Conservation (phyloP, 2,329 filamentous ascomycete species). For the Venturiaceae sp. region DNA sequence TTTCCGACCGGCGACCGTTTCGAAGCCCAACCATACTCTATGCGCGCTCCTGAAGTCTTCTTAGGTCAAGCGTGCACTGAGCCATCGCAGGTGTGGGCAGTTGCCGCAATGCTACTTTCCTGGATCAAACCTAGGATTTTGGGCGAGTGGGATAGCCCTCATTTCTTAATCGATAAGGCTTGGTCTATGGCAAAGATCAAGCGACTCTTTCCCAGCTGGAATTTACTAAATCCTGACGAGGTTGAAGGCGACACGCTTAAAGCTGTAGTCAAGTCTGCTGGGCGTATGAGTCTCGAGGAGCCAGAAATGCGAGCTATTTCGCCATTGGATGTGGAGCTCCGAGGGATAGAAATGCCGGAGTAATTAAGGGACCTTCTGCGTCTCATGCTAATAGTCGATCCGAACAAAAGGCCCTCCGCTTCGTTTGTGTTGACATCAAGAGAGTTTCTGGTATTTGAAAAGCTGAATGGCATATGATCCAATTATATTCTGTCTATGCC, state of each 20-base stretch:
- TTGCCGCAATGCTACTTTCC: constrained; percentile 11
- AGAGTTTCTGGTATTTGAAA: constrained; percentile 11
- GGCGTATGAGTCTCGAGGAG: constrained; percentile 10
- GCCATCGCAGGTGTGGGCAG: constrained; percentile 12
- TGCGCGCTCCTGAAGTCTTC: constrained; percentile 14
- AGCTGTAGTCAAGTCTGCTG: constrained; percentile 9
- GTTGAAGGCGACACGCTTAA: constrained; percentile 10
- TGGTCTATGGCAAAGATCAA: constrained; percentile 14
- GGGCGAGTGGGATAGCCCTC: constrained; percentile 10
- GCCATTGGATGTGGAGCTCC: constrained; percentile 4
- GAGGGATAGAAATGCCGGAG: constrained; percentile 10
- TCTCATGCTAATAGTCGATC: constrained; percentile 11
- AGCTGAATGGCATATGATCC: constrained; percentile 2
- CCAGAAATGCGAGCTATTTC: constrained; percentile 10
- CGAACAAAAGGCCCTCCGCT: constrained; percentile 12
- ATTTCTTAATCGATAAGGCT: constrained; percentile 9
- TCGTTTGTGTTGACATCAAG: constrained; percentile 11
- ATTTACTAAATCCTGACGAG: constrained; percentile 8
- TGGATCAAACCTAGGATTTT: constrained; percentile 12
- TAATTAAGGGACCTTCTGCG: constrained; percentile 11
- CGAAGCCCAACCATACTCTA: constrained; percentile 11
- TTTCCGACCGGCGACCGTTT: constrained; percentile 9
- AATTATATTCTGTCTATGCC: constrained; percentile 4
- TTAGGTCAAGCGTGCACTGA: constrained; percentile 11
- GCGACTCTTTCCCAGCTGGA: constrained; percentile 11